A percentile compares a stretch with the other conserved stretches of the same genome.
These are phyloP conservation scores for Botrytis aclada DNA, from an alignment of 2,329 filamentous ascomycete genomes.

Conservation along the genomic window DNA sequence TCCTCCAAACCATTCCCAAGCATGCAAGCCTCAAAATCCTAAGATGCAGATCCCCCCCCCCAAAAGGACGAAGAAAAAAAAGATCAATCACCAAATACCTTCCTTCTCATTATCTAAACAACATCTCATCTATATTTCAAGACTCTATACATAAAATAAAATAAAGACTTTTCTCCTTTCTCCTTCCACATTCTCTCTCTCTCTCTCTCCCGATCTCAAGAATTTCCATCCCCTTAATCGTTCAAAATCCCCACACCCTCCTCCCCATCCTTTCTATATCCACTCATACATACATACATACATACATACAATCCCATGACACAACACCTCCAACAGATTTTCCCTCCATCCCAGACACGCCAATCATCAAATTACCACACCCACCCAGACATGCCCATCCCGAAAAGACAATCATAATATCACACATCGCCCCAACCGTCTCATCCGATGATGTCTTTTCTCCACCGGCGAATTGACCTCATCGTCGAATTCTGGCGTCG, in stretches of 20 bases:
- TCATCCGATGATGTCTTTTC: conserved; percentile 14
- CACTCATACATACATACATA: neutral
- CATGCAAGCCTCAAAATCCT: neutral
- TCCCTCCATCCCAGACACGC: neutral
- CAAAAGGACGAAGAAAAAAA: no score
- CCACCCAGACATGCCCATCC: neutral
- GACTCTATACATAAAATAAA: neutral
- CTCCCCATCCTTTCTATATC: neutral
- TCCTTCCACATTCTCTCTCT: neutral
- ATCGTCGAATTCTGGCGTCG: conserved; percentile 17
- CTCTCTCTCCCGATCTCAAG: neutral
- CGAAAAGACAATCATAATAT: conserved; percentile 14
- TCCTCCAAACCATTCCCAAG: neutral
- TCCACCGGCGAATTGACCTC: conserved; percentile 14
- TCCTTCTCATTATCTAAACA: neutral
- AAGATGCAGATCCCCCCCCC: no score
- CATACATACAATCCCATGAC: neutral
- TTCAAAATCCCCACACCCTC: neutral
- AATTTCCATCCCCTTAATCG: neutral
- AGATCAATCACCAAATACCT: neutral
- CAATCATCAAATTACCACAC: conserved; percentile 6
- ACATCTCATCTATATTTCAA: neutral
- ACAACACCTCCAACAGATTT: neutral
- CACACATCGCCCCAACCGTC: conserved; percentile 15
- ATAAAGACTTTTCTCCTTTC: neutral